Evolutionary conservation across 164 flowering plant genomes (phyloP), one percentile per base, ranked within the genome.

Genomic region (Echeveria elegans): DNA sequence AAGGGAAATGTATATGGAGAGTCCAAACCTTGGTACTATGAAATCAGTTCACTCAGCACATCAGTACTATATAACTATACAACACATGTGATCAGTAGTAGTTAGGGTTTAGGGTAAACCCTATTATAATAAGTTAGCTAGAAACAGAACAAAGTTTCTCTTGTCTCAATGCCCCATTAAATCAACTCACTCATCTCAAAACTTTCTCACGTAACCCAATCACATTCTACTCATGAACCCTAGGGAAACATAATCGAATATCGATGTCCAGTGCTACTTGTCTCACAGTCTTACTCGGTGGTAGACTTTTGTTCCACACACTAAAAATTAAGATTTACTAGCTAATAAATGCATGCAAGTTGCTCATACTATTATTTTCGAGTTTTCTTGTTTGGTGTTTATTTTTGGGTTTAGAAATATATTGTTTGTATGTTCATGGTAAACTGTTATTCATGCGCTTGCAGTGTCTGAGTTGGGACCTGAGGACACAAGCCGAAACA

Each of bases 401-500:
- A 3, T 3, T 34, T 7, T 7, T 34, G 7, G 37, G 37, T 34
- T 34, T 34, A 34, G 37, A 34, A 7, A 10, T 16, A 61, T 19
- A 29, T 61, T 23, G 47, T 43, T 11, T 43, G 16, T 15, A 40
- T 40, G 45, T 40, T 43, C 15, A n/a, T n/a, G n/a, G n/a, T 43
- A 43, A 4, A 9, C 11, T 43, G 4, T 12, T 43, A 5, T 43
- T 21, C 14, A 23, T 8, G 12, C 34, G 45, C 19, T 40, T 34
- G 59, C 84, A 93, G 98, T 93, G 16, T 88, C 94, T 14, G 97
- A 93, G 67, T 77, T 93, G 76, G 91, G 86, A 45, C 82, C 86
- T 1, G 96, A 90, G 47, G 98, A 90, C 72, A 77, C 86, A 50
- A 86, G 98, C 85, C 83, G 83, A 80, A 93, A 88, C 85, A 86